Conservation (phyloP, 306 rosid genomes). For the Pachyrhizus erosus region DNA sequence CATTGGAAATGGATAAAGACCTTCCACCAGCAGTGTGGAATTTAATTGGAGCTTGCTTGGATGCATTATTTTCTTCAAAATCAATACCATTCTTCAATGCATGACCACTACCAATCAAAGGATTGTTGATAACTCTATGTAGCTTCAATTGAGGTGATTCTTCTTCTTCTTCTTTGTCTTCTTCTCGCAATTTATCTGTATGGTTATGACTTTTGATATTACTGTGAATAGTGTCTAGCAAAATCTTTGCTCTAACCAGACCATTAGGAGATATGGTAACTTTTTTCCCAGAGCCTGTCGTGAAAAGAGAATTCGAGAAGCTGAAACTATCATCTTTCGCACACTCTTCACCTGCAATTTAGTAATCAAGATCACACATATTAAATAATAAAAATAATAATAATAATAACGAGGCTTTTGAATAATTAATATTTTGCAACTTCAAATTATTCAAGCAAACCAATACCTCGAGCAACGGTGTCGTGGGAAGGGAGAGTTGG, state of each 20-base stretch:
- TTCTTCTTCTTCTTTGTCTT: not conserved
- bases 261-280: constrained; percentile 75
- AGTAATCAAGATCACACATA: not conserved
- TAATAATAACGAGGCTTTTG: not conserved
- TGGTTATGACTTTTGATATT: constrained; percentile 45
- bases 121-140: constrained; percentile 32
- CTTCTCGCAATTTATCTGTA: not conserved
- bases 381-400: not conserved
- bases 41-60: constrained; percentile 61
- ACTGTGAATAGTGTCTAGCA: constrained; percentile 54
- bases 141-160: constrained; percentile 21
- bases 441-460: not conserved
- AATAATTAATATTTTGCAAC: not conserved
- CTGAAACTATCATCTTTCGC: constrained; percentile 41
- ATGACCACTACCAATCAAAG: constrained; percentile 40
- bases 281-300: constrained; percentile 77
- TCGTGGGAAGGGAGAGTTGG: not conserved
- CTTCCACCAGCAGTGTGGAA: constrained; percentile 90
- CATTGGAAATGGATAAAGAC: constrained; percentile 78
- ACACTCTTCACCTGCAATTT: constrained; percentile 56
- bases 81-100: constrained; percentile 40
- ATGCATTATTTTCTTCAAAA: constrained; percentile 39
- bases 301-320: constrained; percentile 73
- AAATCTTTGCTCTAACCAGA: constrained; percentile 70
- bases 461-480: constrained; percentile 7